Evolutionary conservation across 768 basidiomycete species (phyloP).

Genomic region (Lentinula sp.): DNA sequence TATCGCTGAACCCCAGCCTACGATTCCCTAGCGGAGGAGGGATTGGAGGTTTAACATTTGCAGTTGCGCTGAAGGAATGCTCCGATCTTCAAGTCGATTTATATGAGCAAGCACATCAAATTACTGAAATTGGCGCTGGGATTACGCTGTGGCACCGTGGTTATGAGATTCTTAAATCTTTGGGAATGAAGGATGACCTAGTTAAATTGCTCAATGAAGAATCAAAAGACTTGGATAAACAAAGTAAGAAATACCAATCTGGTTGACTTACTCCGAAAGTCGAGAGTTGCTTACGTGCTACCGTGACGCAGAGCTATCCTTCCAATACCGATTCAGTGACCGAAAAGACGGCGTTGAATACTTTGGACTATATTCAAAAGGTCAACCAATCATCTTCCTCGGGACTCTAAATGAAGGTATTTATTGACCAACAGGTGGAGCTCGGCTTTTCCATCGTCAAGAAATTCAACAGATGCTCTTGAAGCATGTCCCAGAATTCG

Average conservation of each 20-base stretch:
- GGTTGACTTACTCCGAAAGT: too few species aligned
- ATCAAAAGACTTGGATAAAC: slow-evolving; percentile 13
- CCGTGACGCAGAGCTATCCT: slow-evolving; percentile 12
- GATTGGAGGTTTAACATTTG: slow-evolving; percentile 31
- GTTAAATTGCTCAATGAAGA: slow-evolving; percentile 10
- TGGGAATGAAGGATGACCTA: slow-evolving; percentile 29
- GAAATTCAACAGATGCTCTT: slow-evolving; percentile 39
- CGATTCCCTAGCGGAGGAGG: slow-evolving; percentile 28
- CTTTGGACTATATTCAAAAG: slow-evolving; percentile 15
- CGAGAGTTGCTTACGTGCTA: neutral
- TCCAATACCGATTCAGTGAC: slow-evolving; percentile 24
- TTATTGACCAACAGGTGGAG: slow-evolving; percentile 13
- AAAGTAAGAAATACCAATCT: neutral
- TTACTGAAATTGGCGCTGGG: slow-evolving; percentile 39
- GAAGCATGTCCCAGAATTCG: slow-evolving; percentile 23
- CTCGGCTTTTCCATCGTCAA: slow-evolving; percentile 24
- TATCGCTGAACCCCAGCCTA: neutral
- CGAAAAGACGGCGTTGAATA: slow-evolving; percentile 22
- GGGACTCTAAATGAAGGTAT: too few species aligned
- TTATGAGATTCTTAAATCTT: slow-evolving; percentile 29
- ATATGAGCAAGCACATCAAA: slow-evolving; percentile 32
- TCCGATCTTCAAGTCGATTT: slow-evolving; percentile 26
- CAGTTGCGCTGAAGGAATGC: slow-evolving; percentile 21
- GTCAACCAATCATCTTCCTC: slow-evolving; percentile 7
- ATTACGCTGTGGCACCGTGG: slow-evolving; percentile 32